Base-by-base conservation (phyloP, 139 green algal species). In the Deuterostichococcus epilithicus region DNA sequence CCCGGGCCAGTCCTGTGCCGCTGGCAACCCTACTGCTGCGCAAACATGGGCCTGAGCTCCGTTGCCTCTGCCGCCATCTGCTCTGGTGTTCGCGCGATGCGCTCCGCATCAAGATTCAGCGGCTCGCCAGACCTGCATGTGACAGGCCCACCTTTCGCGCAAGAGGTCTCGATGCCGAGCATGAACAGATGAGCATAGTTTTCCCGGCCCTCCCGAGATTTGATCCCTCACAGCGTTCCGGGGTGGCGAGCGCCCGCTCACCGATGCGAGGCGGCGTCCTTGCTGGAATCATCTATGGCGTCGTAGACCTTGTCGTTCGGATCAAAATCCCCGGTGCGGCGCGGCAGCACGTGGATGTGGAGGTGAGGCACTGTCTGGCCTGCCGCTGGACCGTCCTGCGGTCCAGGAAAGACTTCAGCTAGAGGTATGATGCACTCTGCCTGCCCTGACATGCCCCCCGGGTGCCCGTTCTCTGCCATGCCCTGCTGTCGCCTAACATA, bases 361-460 rank as follows among this genome's bases (percentile, higher is more conserved):
- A 99, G 91, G 84, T 99, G 96, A 4, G 94, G 89, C 33, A 99
- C 94, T 0, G 92, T 98, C 81, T 99, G 96, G 0, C 96, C 96
- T 2, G 94, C 92, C 20, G 79, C 68, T 5, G 86, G 81, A 0
- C 89, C 89, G 84, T 94, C 89, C 85, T 86, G 78, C 58, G 66
- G 2, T 22, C 34, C 30, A 30, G 22, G 39, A 1, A 59, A 23
- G 26, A 13, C 42, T 13, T 23, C 42, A 13, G 13, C 42, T 52
- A 8, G 8, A 23, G 42, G 8, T 13, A 52, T 8, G 8, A 52
- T 8, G 42, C 42, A 13, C 42, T 13, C 8, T 52, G 42, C 42
- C 42, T 23, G 42, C 42, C 8, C 42, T 58, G 22, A 71, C 25
- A 35, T 0, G 30, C 1, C 26, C 37, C 26, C 37, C 38, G 20